Evolutionary conservation across 2,329 filamentous ascomycete species (phyloP).

Genomic region (Thielaviopsis populi): DNA sequence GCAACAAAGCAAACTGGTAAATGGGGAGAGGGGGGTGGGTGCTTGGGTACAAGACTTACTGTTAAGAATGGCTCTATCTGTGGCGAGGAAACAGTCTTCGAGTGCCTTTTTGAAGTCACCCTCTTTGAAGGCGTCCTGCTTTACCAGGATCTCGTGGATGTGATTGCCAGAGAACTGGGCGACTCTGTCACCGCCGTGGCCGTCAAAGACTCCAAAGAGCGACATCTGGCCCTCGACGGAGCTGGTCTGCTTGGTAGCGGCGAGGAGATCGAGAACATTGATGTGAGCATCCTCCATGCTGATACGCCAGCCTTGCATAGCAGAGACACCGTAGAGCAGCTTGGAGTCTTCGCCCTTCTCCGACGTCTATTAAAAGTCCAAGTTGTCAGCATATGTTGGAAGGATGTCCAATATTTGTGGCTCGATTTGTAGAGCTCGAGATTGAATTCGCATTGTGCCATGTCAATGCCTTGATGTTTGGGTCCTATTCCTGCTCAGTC

Average conservation of each 20-base stretch:
- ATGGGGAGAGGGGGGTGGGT: background rate
- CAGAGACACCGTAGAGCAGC: constrained; percentile 83
- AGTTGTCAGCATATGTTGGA: constrained; percentile 4
- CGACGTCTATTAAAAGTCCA: constrained; percentile 50
- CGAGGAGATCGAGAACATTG: constrained; percentile 61
- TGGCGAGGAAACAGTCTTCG: constrained; percentile 93
- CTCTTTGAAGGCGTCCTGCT: constrained; percentile 84
- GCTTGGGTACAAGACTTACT: constrained; percentile 40
- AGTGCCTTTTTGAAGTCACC: constrained; percentile 89
- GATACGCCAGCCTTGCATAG: constrained; percentile 99
- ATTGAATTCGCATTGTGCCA: background rate
- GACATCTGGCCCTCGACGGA: constrained; percentile 61
- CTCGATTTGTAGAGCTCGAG: too few species aligned
- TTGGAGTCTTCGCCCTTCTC: constrained; percentile 83
- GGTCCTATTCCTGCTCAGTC: background rate
- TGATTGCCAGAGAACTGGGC: constrained; percentile 84
- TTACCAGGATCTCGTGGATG: constrained; percentile 84
- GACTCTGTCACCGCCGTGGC: constrained; percentile 93
- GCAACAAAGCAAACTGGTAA: background rate
- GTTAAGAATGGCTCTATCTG: constrained; percentile 86
- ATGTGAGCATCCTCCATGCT: constrained; percentile 98
- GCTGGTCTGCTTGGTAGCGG: constrained; percentile 33
- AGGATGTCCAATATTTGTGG: background rate
- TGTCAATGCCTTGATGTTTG: background rate
- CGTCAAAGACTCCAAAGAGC: constrained; percentile 97